phyloP scores from a whole-genome alignment of 306 rosid genomes.

The apple (Malus domestica) region ASM211411v1 NC_041799.1:12684001-12684500 shows the following conservation, averaged over 20 bases:
- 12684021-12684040: conserved; percentile 83
- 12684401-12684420: conserved; percentile 58
- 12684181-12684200: conserved; percentile 94
- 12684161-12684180: conserved; percentile 88
- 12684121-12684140: conserved; percentile 86
- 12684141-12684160: conserved; percentile 85
- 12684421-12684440: conserved; percentile 97
- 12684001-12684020: conserved; percentile 75
- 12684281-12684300: conserved; percentile 72
- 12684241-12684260: conserved; percentile 83
- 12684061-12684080: conserved; percentile 89
- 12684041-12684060: conserved; percentile 91
- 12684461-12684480: conserved; percentile 68
- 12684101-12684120: conserved; percentile 91
- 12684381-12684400: conserved; percentile 85
- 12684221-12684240: conserved; percentile 79
- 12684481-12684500: conserved; percentile 89
- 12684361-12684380: conserved; percentile 76
- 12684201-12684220: conserved; percentile 72
- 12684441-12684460: conserved; percentile 90
- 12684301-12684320: conserved; percentile 88
- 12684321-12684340: conserved; percentile 96
- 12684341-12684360: conserved; percentile 84
- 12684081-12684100: conserved; percentile 90
- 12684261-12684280: conserved; percentile 96